Evolutionary conservation across 2,329 filamentous ascomycete genomes (phyloP), one percentile per base, ranked within the genome.

Genomic region (Ramichloridium luteum): DNA sequence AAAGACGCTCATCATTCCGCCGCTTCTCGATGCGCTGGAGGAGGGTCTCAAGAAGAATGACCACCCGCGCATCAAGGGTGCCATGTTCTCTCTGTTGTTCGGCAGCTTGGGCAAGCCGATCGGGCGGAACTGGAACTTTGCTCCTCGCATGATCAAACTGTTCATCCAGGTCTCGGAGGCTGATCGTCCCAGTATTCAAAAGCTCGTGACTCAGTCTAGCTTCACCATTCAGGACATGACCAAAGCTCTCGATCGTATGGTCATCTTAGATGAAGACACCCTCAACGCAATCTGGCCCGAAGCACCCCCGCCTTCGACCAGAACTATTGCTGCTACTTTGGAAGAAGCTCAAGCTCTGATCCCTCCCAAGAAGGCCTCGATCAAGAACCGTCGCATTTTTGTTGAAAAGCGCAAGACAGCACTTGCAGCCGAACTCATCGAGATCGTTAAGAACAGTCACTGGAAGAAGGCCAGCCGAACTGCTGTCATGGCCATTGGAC

Each of bases 381-480:
- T 98, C 43, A 61, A 79, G 35, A 73, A 76, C 41, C 80, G 88
- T 35, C 72, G 86, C 36, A 66, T 65, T 31, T 71, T 72, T 37
- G 85, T 96, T 4, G 90, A 98, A 56, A 66, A 69, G 32, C 85
- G 81, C 60, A 98, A 98, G 60, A 66, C 76, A 0, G 70, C 73
- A 3, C 62, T 98, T 15, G 82, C 86, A 0, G 64, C 83, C 33
- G 85, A 96, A 53, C 66, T 98, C 17, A 79, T 86, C 3, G 72
- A 80, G 37, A 62, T 79, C 37, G 81, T 84, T 2, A 77, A 74
- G 47, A 72, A 72, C 3, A 83, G 85, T 1, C 92, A 98, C 52
- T 98, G 90, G 90, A 96, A 93, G 63, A 86, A 93, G 46, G 88
- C 88, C 4, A 84, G 77, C 30, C 72, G 88, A 16, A 93, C 86